Evolutionary conservation across 805 yeast species (phyloP).

Genomic region (Saccharomycopsis babjevae): DNA sequence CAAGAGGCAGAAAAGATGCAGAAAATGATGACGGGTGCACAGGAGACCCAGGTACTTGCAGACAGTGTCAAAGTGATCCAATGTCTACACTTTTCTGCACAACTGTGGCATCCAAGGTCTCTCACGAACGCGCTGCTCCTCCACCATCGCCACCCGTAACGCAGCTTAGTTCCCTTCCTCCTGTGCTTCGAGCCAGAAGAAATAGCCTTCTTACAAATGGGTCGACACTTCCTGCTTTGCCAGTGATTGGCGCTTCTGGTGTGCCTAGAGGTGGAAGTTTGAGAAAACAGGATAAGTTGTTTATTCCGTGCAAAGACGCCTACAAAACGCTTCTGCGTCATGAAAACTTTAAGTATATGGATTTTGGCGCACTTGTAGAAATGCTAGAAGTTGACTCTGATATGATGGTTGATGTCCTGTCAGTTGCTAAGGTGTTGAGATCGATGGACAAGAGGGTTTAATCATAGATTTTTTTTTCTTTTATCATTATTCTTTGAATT

Average conservation of each 20-base stretch:
- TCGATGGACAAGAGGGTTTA: constrained; percentile 64
- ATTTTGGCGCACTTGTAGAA: constrained; percentile 63
- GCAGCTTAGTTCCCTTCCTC: background rate
- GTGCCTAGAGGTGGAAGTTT: background rate
- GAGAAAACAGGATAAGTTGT: constrained; percentile 29
- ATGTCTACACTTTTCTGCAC: constrained; percentile 84
- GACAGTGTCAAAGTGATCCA: constrained; percentile 76
- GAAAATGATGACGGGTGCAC: constrained; percentile 45
- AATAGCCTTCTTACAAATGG: background rate
- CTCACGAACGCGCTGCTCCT: constrained; percentile 14
- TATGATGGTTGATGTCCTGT: constrained; percentile 85
- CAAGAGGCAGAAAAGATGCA: constrained; percentile 11
- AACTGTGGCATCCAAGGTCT: constrained; percentile 52
- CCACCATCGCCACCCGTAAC: background rate
- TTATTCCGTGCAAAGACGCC: constrained; percentile 84
- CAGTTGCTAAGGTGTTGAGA: constrained; percentile 75
- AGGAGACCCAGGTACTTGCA: constrained; percentile 82
- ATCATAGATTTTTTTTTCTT: constrained; percentile 26
- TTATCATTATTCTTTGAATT: background rate
- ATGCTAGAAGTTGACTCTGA: constrained; percentile 63
- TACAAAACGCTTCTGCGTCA: constrained; percentile 80
- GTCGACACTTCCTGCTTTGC: background rate
- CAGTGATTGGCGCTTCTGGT: constrained; percentile 1
- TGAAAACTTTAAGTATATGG: constrained; percentile 62
- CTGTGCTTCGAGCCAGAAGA: background rate